A percentile compares a stretch with the other conserved stretches of the same genome.
phyloP scores from a whole-genome alignment of 768 basidiomycete genomes.

The Tylopilus vinaceipallidus region DNA sequence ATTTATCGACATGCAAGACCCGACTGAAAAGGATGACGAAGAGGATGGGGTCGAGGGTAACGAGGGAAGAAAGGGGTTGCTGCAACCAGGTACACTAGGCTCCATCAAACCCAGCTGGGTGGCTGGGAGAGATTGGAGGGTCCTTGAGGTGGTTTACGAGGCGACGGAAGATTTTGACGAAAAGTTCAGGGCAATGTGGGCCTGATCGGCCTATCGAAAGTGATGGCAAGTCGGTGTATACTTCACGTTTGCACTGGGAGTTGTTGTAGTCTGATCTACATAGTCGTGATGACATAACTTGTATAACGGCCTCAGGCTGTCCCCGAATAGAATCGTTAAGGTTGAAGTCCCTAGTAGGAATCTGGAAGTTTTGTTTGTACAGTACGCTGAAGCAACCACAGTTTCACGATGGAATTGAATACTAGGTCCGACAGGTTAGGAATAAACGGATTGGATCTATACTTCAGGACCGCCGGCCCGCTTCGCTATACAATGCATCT shows the following conservation, averaged over 20 bases:
- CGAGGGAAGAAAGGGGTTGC: slow-evolving; percentile 14
- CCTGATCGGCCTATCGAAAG: slow-evolving; percentile 26
- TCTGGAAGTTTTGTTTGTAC: too few relatives aligned
- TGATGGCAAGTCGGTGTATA: not conserved
- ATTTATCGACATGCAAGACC: slow-evolving; percentile 29
- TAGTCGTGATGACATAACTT: too few relatives aligned
- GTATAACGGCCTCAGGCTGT: too few relatives aligned
- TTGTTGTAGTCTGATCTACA: not conserved
- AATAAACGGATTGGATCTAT: too few relatives aligned
- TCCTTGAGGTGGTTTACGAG: slow-evolving; percentile 48
- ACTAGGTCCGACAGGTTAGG: too few relatives aligned
- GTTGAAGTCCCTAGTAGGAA: too few relatives aligned
- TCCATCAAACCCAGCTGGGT: slow-evolving; percentile 38
- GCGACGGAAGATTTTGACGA: slow-evolving; percentile 49
- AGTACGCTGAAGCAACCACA: too few relatives aligned
- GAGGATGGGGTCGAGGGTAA: slow-evolving; percentile 22
- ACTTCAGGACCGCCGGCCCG: too few relatives aligned
- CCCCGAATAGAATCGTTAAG: too few relatives aligned
- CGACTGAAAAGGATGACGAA: slow-evolving; percentile 23
- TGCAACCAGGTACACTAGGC: not conserved
- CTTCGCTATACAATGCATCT: too few relatives aligned
- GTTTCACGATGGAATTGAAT: too few relatives aligned
- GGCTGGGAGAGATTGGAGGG: slow-evolving; percentile 49
- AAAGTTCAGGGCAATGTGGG: slow-evolving; percentile 68
- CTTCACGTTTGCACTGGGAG: not conserved